Conservation (phyloP, 1,284 basidiomycete species). For the Mycena sp. region DNA sequence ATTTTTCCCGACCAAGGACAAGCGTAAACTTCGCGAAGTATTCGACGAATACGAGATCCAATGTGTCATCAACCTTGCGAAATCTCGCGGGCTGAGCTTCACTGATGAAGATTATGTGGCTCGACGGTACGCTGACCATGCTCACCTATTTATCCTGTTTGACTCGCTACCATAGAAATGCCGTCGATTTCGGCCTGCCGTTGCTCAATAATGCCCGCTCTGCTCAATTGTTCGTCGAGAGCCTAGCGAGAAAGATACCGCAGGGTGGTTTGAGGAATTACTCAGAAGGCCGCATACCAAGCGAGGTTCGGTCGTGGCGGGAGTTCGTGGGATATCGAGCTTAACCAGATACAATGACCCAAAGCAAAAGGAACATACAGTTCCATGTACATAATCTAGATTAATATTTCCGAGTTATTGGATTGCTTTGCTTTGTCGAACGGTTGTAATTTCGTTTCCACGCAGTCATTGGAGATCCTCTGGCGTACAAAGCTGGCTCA, state of each 20-base stretch:
- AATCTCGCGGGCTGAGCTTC: conserved; percentile 79
- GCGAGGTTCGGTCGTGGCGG: conserved; percentile 92
- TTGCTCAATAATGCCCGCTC: conserved; percentile 92
- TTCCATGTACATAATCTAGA: conserved; percentile 25
- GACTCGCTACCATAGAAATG: conserved; percentile 65
- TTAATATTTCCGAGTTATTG: conserved; percentile 2
- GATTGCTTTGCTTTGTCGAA: conserved; percentile 1
- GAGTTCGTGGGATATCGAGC: conserved; percentile 84
- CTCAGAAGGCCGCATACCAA: conserved; percentile 90
- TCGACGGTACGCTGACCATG: conserved; percentile 63
- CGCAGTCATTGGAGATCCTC: conserved; percentile 50
- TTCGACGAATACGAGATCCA: conserved; percentile 97
- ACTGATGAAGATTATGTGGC: conserved; percentile 98
- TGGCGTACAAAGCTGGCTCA: conserved; percentile 57
- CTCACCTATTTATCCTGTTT: conserved; percentile 21
- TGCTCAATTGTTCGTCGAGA: conserved; percentile 92
- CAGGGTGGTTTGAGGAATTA: conserved; percentile 86
- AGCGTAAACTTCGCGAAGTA: conserved; percentile 92
- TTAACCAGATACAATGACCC: conserved; percentile 42
- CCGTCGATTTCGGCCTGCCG: conserved; percentile 92
- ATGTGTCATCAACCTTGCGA: conserved; percentile 94
- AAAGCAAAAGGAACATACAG: conserved; percentile 27
- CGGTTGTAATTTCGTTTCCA: not conserved
- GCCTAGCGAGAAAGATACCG: conserved; percentile 89
- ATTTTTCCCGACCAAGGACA: conserved; percentile 97